phyloP scores from a whole-genome alignment of 208 protist species.

The Crithidia sp. region DNA sequence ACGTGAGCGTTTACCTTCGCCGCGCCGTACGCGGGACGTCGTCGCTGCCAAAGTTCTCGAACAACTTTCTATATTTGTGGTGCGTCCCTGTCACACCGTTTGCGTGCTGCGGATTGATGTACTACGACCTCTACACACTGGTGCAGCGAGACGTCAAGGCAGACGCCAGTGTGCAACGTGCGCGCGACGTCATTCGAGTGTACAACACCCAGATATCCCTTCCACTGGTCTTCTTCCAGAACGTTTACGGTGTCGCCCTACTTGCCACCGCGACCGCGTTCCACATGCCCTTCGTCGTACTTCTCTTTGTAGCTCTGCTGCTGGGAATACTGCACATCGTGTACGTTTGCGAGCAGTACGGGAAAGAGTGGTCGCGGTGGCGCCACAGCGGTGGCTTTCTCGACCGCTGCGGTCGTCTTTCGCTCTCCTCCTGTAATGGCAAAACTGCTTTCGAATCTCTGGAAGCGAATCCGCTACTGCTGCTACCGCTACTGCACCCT shows the following conservation, averaged over 20 bases:
- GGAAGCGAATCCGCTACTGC: neutral
- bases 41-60: slow-evolving; percentile 36
- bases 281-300: slow-evolving; percentile 63
- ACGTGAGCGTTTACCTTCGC: slow-evolving; percentile 45
- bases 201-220: slow-evolving; percentile 59
- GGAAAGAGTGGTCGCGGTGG: slow-evolving; percentile 43
- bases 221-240: slow-evolving; percentile 63
- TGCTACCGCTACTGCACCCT: neutral
- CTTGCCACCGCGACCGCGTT: slow-evolving; percentile 55
- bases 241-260: slow-evolving; percentile 54
- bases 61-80: slow-evolving; percentile 55
- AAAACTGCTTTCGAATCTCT: slow-evolving; percentile 12
- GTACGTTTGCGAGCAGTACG: slow-evolving; percentile 45
- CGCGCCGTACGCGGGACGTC: slow-evolving; percentile 18
- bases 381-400: slow-evolving; percentile 17
- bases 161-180: neutral
- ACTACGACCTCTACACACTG: slow-evolving; percentile 53
- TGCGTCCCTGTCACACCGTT: slow-evolving; percentile 66
- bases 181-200: slow-evolving; percentile 47
- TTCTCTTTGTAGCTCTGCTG: slow-evolving; percentile 51
- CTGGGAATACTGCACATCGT: slow-evolving; percentile 46
- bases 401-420: slow-evolving; percentile 8
- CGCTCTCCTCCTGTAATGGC: slow-evolving; percentile 36
- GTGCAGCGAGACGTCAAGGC: slow-evolving; percentile 4
- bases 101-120: slow-evolving; percentile 58